A percentile compares a stretch with the other conserved stretches of the same genome.
These are phyloP conservation scores for Lachnellula cervina DNA, from an alignment of 2,329 filamentous ascomycete genomes.

Conservation along the genomic window DNA sequence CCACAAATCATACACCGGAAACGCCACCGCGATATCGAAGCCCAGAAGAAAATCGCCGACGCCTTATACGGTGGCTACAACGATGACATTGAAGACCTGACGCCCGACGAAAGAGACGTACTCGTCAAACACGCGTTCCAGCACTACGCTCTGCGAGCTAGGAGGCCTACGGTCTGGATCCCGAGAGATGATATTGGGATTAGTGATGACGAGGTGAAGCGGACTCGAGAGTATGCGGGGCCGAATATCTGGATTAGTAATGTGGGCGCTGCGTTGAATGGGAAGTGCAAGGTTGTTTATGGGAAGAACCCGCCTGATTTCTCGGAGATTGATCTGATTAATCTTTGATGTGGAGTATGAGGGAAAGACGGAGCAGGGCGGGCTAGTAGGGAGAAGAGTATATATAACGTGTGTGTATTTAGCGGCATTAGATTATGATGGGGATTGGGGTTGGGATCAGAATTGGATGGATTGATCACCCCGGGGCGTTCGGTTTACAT, in stretches of 20 bases:
- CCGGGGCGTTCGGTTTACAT: too few relatives aligned
- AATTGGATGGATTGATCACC: too few relatives aligned
- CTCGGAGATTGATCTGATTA: conserved; percentile 81
- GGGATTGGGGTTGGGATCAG: too few relatives aligned
- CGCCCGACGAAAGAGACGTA: conserved; percentile 79
- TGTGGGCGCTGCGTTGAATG: conserved; percentile 82
- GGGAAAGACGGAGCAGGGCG: too few relatives aligned
- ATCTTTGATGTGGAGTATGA: conserved; percentile 46
- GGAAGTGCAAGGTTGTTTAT: conserved; percentile 77
- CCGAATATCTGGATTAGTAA: conserved; percentile 84
- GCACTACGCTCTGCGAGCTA: conserved; percentile 79
- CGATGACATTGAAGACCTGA: conserved; percentile 92
- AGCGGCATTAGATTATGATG: too few relatives aligned
- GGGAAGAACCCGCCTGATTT: conserved; percentile 84
- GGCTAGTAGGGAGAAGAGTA: too few relatives aligned
- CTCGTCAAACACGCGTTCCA: conserved; percentile 86
- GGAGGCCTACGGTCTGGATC: conserved; percentile 88
- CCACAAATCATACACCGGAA: conserved; percentile 27
- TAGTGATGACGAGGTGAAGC: conserved; percentile 81
- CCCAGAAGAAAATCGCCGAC: conserved; percentile 66
- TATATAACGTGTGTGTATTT: too few relatives aligned
- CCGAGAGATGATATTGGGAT: conserved; percentile 86
- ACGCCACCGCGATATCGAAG: conserved; percentile 61
- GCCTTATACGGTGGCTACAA: conserved; percentile 82
- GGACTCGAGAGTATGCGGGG: conserved; percentile 60